Percentiles rank a stretch among this genome's conserved stretches.
phyloP scores from a whole-genome alignment of 225 moss, liverwort and hornwort species.

The Straminergon stramineum region DNA sequence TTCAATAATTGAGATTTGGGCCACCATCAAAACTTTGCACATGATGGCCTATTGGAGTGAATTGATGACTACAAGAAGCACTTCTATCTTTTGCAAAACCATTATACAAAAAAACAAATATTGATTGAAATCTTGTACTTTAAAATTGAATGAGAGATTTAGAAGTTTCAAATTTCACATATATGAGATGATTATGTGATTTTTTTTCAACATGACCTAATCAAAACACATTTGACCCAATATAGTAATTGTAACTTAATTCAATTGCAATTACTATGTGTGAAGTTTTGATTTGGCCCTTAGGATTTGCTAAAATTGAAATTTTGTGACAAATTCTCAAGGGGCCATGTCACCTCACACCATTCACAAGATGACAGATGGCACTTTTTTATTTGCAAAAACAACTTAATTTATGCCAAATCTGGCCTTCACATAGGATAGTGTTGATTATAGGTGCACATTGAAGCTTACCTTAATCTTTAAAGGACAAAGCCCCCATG shows the following conservation, averaged over 20 bases:
- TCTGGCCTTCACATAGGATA: too few relatives aligned
- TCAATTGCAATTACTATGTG: too few relatives aligned
- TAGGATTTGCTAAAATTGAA: too few relatives aligned
- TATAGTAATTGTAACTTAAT: accelerated
- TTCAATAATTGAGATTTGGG: neutral
- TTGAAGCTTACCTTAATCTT: too few relatives aligned
- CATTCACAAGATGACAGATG: too few relatives aligned
- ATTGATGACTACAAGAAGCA: neutral
- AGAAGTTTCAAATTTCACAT: neutral
- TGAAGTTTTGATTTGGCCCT: too few relatives aligned
- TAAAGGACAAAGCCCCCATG: too few relatives aligned
- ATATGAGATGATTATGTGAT: neutral
- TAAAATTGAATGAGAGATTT: neutral
- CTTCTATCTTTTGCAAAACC: neutral
- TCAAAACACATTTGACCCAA: neutral
- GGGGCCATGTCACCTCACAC: too few relatives aligned
- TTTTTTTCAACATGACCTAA: neutral
- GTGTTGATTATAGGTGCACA: neutral
- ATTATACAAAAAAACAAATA: neutral
- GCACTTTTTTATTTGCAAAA: too few relatives aligned
- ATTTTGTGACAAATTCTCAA: too few relatives aligned
- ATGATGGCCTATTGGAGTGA: neutral
- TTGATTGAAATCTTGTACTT: neutral
- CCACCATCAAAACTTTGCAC: neutral
- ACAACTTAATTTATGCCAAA: too few relatives aligned